phyloP scores from a whole-genome alignment of 2,329 filamentous ascomycete species.

The Phialophora expanda region DNA sequence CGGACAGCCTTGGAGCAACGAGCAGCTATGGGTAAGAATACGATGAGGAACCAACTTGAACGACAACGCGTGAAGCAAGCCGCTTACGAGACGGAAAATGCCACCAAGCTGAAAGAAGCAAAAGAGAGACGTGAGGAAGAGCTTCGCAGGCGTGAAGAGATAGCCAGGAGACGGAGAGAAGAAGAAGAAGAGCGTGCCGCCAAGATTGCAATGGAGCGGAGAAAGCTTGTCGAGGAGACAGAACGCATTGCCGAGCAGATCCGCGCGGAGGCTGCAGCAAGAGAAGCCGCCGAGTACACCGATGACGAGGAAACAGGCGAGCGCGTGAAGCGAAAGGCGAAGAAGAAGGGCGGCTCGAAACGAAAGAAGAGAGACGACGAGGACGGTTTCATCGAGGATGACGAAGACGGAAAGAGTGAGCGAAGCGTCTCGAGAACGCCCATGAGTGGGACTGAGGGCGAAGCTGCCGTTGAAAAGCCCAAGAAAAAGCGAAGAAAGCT shows the following conservation, averaged over 20 bases:
- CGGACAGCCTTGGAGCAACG: slow-evolving; percentile 89
- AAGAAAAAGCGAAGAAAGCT: slow-evolving; percentile 66
- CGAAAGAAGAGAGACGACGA: slow-evolving; percentile 50
- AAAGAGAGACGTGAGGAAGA: slow-evolving; percentile 81
- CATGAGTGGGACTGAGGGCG: slow-evolving; percentile 35
- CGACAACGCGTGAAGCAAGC: slow-evolving; percentile 81
- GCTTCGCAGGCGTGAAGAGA: slow-evolving; percentile 76
- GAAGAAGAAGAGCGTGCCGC: slow-evolving; percentile 74
- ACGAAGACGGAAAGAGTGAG: slow-evolving; percentile 38
- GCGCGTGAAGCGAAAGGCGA: slow-evolving; percentile 75
- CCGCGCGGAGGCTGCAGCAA: slow-evolving; percentile 70
- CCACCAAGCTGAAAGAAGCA: slow-evolving; percentile 81
- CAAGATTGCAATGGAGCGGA: slow-evolving; percentile 84
- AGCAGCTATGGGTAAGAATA: slow-evolving; percentile 96
- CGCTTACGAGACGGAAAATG: slow-evolving; percentile 92
- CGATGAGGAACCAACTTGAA: slow-evolving; percentile 88
- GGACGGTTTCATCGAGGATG: slow-evolving; percentile 45
- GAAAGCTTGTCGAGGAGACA: slow-evolving; percentile 77
- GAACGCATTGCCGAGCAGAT: slow-evolving; percentile 73
- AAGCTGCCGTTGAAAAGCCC: slow-evolving; percentile 41
- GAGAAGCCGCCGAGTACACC: slow-evolving; percentile 77
- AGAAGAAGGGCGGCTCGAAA: slow-evolving; percentile 67
- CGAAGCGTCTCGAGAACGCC: slow-evolving; percentile 36
- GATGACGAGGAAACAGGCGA: slow-evolving; percentile 83
- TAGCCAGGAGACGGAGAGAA: slow-evolving; percentile 69